These are phyloP conservation scores for Scutellaria minor DNA, from an alignment of 257 asterid genomes.

Conservation along the genomic window DNA sequence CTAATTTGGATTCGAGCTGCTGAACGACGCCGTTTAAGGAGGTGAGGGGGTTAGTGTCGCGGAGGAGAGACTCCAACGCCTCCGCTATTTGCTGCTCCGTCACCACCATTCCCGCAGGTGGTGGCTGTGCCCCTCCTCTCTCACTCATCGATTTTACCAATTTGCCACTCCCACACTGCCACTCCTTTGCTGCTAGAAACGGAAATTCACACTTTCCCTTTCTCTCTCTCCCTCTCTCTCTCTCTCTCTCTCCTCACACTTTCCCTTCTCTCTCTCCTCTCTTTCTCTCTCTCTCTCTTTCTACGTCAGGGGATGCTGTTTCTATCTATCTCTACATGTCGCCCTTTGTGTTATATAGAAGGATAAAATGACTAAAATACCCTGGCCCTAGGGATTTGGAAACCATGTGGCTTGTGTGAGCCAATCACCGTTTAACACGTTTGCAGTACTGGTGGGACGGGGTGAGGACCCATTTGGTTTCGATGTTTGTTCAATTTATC, in stretches of 20 bases:
- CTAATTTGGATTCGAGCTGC: slow-evolving; percentile 66
- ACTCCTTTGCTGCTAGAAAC: slow-evolving; percentile 2
- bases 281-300: not conserved
- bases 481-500: too few relatives aligned
- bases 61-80: slow-evolving; percentile 62
- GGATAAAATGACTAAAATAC: slow-evolving; percentile 20
- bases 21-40: slow-evolving; percentile 67
- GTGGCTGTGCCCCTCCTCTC: slow-evolving; percentile 42
- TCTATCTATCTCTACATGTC: not conserved
- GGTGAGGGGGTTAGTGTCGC: slow-evolving; percentile 44
- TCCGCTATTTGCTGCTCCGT: slow-evolving; percentile 69
- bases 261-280: not conserved
- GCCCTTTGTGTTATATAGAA: not conserved
- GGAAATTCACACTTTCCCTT: slow-evolving; percentile 9
- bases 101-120: slow-evolving; percentile 48
- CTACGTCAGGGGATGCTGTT: not conserved
- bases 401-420: not conserved
- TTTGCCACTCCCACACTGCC: slow-evolving; percentile 18
- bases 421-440: slow-evolving; percentile 17
- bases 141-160: slow-evolving; percentile 47
- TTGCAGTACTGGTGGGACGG: not conserved
- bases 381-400: slow-evolving; percentile 33
- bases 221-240: not conserved
- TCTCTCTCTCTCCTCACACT: slow-evolving; percentile 25
- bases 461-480: not conserved